Conservation (phyloP, 1,139 yeast genomes). For the Martiniozyma asiatica region DNA sequence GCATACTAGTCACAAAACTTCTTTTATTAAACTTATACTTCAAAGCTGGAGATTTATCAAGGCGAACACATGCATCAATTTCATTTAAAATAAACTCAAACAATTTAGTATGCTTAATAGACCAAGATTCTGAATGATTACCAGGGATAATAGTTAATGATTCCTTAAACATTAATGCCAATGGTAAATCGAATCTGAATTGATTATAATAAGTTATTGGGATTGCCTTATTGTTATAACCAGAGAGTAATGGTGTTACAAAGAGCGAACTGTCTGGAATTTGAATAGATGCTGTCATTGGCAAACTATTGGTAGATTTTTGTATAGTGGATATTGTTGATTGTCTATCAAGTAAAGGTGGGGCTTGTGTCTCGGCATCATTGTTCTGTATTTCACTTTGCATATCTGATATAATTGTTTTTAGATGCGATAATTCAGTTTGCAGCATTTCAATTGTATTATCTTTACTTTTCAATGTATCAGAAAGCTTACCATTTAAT, state of each 20-base stretch:
- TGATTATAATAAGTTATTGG: constrained; percentile 48
- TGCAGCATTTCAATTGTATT: constrained; percentile 52
- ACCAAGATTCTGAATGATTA: constrained; percentile 1
- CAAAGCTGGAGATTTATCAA: constrained; percentile 46
- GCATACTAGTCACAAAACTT: constrained; percentile 48
- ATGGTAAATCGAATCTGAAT: constrained; percentile 42
- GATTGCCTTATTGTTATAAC: constrained; percentile 15
- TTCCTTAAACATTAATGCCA: constrained; percentile 19
- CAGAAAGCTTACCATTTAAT: constrained; percentile 42
- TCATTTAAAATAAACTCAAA: constrained; percentile 64
- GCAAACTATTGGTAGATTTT: not conserved
- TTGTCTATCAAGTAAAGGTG: not conserved
- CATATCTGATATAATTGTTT: constrained; percentile 32
- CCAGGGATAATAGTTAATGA: constrained; percentile 4
- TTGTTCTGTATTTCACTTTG: not conserved
- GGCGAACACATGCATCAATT: constrained; percentile 55
- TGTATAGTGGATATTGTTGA: not conserved
- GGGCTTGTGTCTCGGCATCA: not conserved
- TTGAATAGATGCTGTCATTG: not conserved
- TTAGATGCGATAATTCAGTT: constrained; percentile 59
- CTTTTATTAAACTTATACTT: constrained; percentile 38
- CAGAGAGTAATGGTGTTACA: constrained; percentile 8
- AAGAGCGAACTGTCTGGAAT: constrained; percentile 11
- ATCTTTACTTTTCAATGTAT: constrained; percentile 65
- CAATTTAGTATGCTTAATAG: constrained; percentile 40